Base-by-base conservation (phyloP, 1,284 basidiomycete genomes). In the Cryptococcus hybrid region DNA sequence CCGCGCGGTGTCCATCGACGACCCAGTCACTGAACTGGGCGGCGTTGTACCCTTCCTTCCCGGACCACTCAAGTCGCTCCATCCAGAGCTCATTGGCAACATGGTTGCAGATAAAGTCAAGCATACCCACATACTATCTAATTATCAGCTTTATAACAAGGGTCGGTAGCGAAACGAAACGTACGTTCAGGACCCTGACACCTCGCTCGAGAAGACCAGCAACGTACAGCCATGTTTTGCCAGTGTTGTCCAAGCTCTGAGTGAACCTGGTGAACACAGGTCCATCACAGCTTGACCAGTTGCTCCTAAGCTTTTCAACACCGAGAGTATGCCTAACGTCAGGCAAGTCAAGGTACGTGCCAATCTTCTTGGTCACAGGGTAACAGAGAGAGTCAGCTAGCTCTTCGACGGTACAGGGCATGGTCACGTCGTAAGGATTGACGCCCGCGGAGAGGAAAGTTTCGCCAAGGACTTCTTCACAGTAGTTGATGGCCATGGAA, bases 31-130 rank as follows among this genome's bases (percentile, higher is more conserved):
- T 75, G 64, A 55, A 65, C 61, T 73, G 54, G 6, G 71, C 70
- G 2, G 58, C 81, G 35, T 68, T 74, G 73, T 84, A 88, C 24
- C 70, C 81, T 6, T 78, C 75, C 60, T 83, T 77, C 2, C 85
- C 85, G n/a, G 80, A 81, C 87, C 87, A 88, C 61, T 85, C 82
- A 62, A 89, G 77, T 70, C 59, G 52, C 47, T 83, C 73, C 35
- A 85, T 84, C 86, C 86, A 87, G 8, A 80, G 75, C 64, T 87
- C 84, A 66, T 88, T 88, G 2, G 84, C 87, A 13, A 89, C 67
- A 55, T 75, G 83, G 71, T 89, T 89, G 74, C 87, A 90, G 69
- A 88, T 85, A 83, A 85, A 88, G 71, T 89, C 88, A 63, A 85
- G 87, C 39, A 86, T 88, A 30, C 75, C 70, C 52, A 66, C 67